Evolutionary conservation across 2,329 filamentous ascomycete species (phyloP), one percentile per base, ranked within the genome.

Genomic region (Paecilomyces fulvus): DNA sequence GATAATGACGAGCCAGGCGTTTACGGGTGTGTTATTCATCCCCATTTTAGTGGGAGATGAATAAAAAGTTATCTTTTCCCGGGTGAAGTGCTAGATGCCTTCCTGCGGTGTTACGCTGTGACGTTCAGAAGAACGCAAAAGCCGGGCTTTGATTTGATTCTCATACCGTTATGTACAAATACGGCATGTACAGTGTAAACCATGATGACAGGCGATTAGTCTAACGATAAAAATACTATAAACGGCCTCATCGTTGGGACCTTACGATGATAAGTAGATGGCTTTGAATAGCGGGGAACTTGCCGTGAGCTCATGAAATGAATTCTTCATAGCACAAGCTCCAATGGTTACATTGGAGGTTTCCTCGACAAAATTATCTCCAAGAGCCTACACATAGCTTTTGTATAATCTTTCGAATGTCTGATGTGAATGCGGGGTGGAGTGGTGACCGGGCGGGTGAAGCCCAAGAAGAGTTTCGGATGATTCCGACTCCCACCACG

Each of bases 1-100:
- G 56, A 67, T 52, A 53, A 54, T 14, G 49, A 50, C 7, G 37
- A 43, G 37, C 37, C 37, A 17, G 37, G 37, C 14, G 37, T 28
- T 43, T 43, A 43, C 14, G 37, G 37, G 17, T 37, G n/a, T 6
- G 14, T n/a, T n/a, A 7, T 1, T 37, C n/a, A 14, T 6, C 12
- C 33, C 33, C 7, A 30, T 3, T 31, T 14, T 14, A 31, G 4
- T 12, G 30, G 37, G 6, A 2, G 37, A 43, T 43, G n/a, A n/a
- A 43, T 43, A 20, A 43, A 43, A 43, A 8, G 14, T 17, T 43
- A 9, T 17, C 17, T 43, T 43, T 43, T n/a, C 37, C 17, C 37
- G 3, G 37, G 6, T 43, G n/a, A 17, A 43, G 17, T 17, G 17
- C 7, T 17, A 4, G 37, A 43, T 17, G 17, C n/a, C 17, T 43